Evolutionary conservation across 176 grass and related monocot genomes (phyloP).

Genomic region (Hyparrhenia diplandra): DNA sequence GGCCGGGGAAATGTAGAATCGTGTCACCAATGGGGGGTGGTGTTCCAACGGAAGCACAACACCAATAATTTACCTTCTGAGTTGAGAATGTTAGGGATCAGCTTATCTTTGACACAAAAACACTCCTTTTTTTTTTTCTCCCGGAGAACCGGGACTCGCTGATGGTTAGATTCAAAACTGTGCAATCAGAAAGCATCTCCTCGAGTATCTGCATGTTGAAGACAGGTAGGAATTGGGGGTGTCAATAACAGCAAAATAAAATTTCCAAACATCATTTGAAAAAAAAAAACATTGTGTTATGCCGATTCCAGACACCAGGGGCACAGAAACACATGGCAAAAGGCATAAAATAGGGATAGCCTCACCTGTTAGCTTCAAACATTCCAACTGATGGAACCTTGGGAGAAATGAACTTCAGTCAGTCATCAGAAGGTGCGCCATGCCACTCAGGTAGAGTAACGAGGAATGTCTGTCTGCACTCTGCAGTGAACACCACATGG

Average conservation of each 20-base stretch:
- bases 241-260: background rate
- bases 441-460: constrained; percentile 22
- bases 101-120: constrained; percentile 15
- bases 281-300: no score
- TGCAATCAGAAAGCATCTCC: background rate
- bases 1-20: background rate
- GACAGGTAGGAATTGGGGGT: background rate
- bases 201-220: constrained; percentile 17
- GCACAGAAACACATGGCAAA: background rate
- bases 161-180: constrained; percentile 37
- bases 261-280: background rate
- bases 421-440: background rate
- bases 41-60: background rate
- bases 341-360: no score
- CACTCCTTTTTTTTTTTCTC: background rate
- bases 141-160: background rate
- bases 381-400: constrained; percentile 38
- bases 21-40: no score
- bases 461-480: constrained; percentile 34
- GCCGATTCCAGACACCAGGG: background rate
- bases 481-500: constrained; percentile 32
- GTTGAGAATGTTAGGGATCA: constrained; percentile 27
- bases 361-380: constrained; percentile 36
- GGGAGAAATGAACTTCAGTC: constrained; percentile 26
- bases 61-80: constrained; percentile 16